These are phyloP conservation scores for Pinus taeda DNA, from an alignment of 75 land plant species.

Conservation along the genomic window DNA sequence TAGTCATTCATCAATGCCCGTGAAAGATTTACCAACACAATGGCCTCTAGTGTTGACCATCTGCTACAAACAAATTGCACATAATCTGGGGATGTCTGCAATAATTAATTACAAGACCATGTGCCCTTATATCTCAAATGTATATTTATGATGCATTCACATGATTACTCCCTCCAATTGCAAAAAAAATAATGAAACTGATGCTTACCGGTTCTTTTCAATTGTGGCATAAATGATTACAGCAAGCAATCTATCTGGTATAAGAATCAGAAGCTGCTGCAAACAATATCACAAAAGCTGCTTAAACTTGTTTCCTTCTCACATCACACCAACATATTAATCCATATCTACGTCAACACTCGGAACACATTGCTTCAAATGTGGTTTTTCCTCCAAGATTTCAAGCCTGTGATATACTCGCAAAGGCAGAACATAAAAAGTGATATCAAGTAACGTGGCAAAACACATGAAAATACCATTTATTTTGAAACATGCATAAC, in stretches of 20 bases:
- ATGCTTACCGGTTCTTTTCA: no score
- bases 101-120: background rate
- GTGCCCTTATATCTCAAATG: no score
- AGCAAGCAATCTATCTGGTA: background rate
- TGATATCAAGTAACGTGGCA: no score
- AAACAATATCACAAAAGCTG: background rate
- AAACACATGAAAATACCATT: no score
- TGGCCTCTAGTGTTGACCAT: background rate
- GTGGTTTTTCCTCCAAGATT: background rate
- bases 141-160: no score
- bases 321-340: background rate
- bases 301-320: no score
- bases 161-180: background rate
- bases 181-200: background rate
- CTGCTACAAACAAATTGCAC: background rate
- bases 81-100: no score
- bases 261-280: background rate
- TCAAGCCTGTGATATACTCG: background rate
- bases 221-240: background rate
- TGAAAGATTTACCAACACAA: background rate
- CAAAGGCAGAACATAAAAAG: background rate
- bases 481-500: no score
- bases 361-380: background rate
- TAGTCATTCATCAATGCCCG: background rate
- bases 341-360: background rate